Evolutionary conservation across 108 stramenopile species (phyloP), one percentile per base, ranked within the genome.

Genomic region (Stephanodiscus triporus): DNA sequence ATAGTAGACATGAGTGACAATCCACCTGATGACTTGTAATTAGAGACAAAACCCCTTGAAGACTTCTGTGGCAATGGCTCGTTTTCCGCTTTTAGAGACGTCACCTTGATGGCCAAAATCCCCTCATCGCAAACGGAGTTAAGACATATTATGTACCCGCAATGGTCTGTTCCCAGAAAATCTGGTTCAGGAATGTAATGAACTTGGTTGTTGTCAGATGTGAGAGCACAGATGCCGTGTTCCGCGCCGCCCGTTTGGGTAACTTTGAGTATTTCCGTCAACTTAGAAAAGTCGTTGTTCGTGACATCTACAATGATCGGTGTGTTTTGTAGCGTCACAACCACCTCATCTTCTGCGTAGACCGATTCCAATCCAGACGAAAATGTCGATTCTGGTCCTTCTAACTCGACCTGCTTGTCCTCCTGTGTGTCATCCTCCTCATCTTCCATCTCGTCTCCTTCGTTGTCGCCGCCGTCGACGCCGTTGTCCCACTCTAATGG

Each of bases 111-210:
- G 42, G 51, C 57, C n/a, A 78, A 42, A 22, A 78, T 72, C 22
- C 77, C 77, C 60, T 78, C 70, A 70, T 78, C 77, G 26, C 77
- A 78, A 22, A 53, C 62, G 29, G 30, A 45, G 42, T 51, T 63
- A 27, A 61, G n/a, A 27, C 77, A 78, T 13, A 67, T 29, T 10
- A 60, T 47, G 27, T 78, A 78, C 23, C 58, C 77, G 47, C 77
- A 78, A 16, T 55, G 20, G 51, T 78, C 77, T 4, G 63, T 49
- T 3, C 77, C 77, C 22, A 61, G 20, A 59, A 72, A 78, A 36
- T 60, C 60, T 19, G n/a, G 9, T 17, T 72, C 16, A 9, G 77
- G 77, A 16, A 51, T 72, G 59, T 78, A 78, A 42, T 29, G 29
- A 26, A 78, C 47, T 42, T 68, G 42, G 57, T 61, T 32, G 57